Evolutionary conservation across 345 rosid species (phyloP).

Genomic region (Populus euphratica): DNA sequence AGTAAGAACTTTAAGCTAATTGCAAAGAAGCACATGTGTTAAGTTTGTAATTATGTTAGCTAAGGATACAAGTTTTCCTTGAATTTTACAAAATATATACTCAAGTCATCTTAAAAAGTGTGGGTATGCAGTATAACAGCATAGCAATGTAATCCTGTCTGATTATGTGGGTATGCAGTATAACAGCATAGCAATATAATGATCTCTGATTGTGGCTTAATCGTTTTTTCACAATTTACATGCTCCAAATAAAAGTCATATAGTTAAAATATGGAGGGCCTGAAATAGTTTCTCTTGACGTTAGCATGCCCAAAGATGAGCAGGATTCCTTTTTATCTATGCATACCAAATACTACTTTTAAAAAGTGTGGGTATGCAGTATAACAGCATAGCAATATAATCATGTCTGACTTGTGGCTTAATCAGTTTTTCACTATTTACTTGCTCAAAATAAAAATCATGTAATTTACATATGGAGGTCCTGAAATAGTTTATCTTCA

Average conservation of each 20-base stretch:
- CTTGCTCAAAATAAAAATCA: not conserved
- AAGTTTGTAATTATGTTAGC: not conserved
- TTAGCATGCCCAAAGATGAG: too few species aligned
- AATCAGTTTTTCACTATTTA: not conserved
- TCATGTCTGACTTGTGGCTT: not conserved
- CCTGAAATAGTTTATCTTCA: not conserved
- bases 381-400: not conserved
- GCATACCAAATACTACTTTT: not conserved
- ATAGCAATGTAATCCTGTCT: not conserved
- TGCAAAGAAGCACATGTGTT: not conserved
- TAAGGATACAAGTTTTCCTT: not conserved
- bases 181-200: not conserved
- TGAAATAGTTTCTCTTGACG: too few species aligned
- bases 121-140: not conserved
- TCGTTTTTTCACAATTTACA: too few species aligned
- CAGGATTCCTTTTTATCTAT: too few species aligned
- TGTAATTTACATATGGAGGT: not conserved
- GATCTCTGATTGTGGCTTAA: not conserved
- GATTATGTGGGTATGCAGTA: not conserved
- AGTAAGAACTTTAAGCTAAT: not conserved
- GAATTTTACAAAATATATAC: not conserved
- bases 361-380: not conserved
- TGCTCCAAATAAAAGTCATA: too few species aligned
- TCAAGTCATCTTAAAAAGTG: not conserved
- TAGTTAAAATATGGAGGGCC: too few species aligned